These are phyloP conservation scores for Coccinonectria pachysandricola DNA, from an alignment of 2,329 filamentous ascomycete genomes.

Conservation along the genomic window DNA sequence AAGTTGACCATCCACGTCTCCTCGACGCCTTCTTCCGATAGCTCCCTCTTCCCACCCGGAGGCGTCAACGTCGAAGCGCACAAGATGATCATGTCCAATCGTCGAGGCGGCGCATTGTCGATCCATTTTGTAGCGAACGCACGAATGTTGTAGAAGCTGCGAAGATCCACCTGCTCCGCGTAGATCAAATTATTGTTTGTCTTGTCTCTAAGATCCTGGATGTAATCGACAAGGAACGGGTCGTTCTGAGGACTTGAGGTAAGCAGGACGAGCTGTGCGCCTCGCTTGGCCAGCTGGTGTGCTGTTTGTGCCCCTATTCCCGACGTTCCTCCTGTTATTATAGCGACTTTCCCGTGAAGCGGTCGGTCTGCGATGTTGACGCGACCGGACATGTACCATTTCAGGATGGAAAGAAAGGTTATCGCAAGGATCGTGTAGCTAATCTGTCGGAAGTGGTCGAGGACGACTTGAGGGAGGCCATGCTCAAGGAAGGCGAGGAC, in stretches of 20 bases:
- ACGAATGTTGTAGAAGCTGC: slow-evolving; percentile 81
- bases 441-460: slow-evolving; percentile 32
- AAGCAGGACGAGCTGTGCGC: slow-evolving; percentile 83
- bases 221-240: slow-evolving; percentile 83
- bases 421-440: slow-evolving; percentile 27
- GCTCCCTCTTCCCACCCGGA: slow-evolving; percentile 45
- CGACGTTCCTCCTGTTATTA: slow-evolving; percentile 91
- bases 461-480: slow-evolving; percentile 40
- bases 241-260: slow-evolving; percentile 74
- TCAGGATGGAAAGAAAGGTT: slow-evolving; percentile 39
- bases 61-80: slow-evolving; percentile 73
- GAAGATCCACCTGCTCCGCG: slow-evolving; percentile 85
- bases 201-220: slow-evolving; percentile 70
- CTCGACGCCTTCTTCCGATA: slow-evolving; percentile 73
- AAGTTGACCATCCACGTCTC: slow-evolving; percentile 92
- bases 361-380: slow-evolving; percentile 65
- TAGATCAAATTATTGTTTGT: slow-evolving; percentile 84
- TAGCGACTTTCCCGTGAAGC: slow-evolving; percentile 88
- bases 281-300: slow-evolving; percentile 63
- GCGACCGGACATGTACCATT: slow-evolving; percentile 69
- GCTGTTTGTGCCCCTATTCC: slow-evolving; percentile 77
- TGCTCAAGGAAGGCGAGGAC: slow-evolving; percentile 35
- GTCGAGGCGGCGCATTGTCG: slow-evolving; percentile 80
- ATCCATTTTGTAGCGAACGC: slow-evolving; percentile 97
- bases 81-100: slow-evolving; percentile 83